A percentile compares a stretch with the other conserved stretches of the same genome.
Evolutionary conservation across 1,284 basidiomycete species (phyloP).

Genomic region (Trichosporon coremiiforme): DNA sequence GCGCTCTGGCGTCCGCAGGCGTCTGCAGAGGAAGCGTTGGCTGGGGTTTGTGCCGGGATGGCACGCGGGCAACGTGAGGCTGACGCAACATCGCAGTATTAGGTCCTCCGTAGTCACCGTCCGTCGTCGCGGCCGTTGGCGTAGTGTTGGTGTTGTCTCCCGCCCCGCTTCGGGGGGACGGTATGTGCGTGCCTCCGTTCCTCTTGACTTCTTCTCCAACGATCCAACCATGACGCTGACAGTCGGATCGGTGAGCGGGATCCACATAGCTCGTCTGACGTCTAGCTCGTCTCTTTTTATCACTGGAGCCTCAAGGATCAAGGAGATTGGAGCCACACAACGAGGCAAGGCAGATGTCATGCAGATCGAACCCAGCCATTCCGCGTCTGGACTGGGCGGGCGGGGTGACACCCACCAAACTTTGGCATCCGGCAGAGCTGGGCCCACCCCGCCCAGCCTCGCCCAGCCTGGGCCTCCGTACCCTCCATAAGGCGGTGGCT

Average conservation of each 20-base stretch:
- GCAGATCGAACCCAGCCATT: background rate
- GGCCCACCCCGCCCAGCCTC: background rate
- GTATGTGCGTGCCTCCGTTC: background rate
- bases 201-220: too few relatives aligned
- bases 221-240: background rate
- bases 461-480: background rate
- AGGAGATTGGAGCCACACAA: too few relatives aligned
- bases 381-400: background rate
- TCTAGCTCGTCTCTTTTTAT: too few relatives aligned
- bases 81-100: background rate
- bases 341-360: background rate
- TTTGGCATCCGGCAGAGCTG: too few relatives aligned
- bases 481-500: background rate
- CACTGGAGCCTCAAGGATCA: too few relatives aligned
- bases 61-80: constrained; percentile 12
- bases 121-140: background rate
- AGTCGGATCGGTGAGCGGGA: too few relatives aligned
- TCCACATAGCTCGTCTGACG: too few relatives aligned
- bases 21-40: too few relatives aligned
- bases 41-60: background rate
- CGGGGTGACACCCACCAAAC: too few relatives aligned
- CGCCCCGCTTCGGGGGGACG: background rate
- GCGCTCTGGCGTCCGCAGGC: background rate
- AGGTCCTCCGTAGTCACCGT: too few relatives aligned
- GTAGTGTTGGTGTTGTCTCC: too few relatives aligned